Evolutionary conservation across 768 basidiomycete genomes (phyloP), one percentile per base, ranked within the genome.

Genomic region (Collybiopsis luxurians): DNA sequence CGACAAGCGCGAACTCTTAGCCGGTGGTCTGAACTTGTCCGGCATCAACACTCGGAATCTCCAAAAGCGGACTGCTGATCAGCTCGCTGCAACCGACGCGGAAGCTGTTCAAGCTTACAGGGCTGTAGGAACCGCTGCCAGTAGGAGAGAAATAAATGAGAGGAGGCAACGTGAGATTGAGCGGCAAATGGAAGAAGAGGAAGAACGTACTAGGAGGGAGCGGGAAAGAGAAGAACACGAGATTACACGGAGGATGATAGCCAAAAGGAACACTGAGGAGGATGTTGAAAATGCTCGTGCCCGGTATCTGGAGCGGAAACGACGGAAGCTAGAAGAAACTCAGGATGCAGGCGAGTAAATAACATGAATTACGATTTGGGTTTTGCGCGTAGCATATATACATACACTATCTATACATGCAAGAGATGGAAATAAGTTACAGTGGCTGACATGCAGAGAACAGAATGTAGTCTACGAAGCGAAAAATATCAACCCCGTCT

Each of bases 1-100:
- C 47, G 97, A 99, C 75, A 95, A 95, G 67, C 87, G 95, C 55
- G 92, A 95, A 52, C 76, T 99, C 7, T 77, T 98, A 44, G 84
- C 88, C 21, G 95, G 96, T 4, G 97, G 97, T 2, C 75, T 99
- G 55, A 99, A 99, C 68, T 79, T 98, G 44, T 85, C 91, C 31
- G 82, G 90, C 58, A 84, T 89, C 36, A 90, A 92, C 66, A 92
- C 90, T 4, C 80, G 92, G 56, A 78, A 78, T 51, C 74, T 90
- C n/a, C 85, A 85, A 15, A 66, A 78, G 47, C 76, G 77, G 42
- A 64, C 66, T 36, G 63, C 60, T 12, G 57, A 64, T 11, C 61
- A 67, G 51, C 55, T 62, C 24, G 67, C 50, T 42, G 60, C 64
- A n/a, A 63, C 62, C 7, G 51, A 61, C 26, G 57, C 66, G 28